Evolutionary conservation across 331 rosid genomes (phyloP), one percentile per base, ranked within the genome.

Genomic region (Cydonia oblonga): DNA sequence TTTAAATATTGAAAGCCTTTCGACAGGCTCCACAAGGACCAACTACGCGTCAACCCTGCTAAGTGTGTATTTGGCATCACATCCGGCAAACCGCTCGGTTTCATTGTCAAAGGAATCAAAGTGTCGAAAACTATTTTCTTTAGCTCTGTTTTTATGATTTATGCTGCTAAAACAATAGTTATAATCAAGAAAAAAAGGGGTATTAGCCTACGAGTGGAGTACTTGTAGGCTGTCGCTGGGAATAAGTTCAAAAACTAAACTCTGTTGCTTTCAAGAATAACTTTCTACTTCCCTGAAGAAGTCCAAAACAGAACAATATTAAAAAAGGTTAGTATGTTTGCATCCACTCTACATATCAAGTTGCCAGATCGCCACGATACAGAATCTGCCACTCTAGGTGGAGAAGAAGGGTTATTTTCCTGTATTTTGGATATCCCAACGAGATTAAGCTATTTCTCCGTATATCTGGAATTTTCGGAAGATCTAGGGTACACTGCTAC

Each of bases 401-500:
- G 32, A 68, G 66, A 8, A 35, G 42, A 25, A 1, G 12, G 66
- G 10, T 29, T 29, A 14, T 19, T 30, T 28, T n/a, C 18, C 25
- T 13, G 4, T 28, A 8, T 2, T 30, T 33, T 0, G 2, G 19
- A 61, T 26, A 16, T 49, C 54, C 42, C 9, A 35, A 35, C 2
- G 42, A 35, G 42, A 35, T 35, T 35, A 3, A 1, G 13, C 42
- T 35, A 9, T 9, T 35, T 35, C 42, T 35, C 42, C 42, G 9
- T 35, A 35, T 12, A 35, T 9, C 2, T 5, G 32, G 64, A 58
- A 24, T 4, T 24, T 61, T 5, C 6, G 71, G 76, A 38, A 74
- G 75, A 61, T 4, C 70, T 35, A 18, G 28, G 25, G 6, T 52
- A 68, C 42, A 61, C 42, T 65, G 52, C 84, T 83, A 88, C 56